Conservation (phyloP, 1,139 yeast species). For the Debaryomyces subglobosus region DNA sequence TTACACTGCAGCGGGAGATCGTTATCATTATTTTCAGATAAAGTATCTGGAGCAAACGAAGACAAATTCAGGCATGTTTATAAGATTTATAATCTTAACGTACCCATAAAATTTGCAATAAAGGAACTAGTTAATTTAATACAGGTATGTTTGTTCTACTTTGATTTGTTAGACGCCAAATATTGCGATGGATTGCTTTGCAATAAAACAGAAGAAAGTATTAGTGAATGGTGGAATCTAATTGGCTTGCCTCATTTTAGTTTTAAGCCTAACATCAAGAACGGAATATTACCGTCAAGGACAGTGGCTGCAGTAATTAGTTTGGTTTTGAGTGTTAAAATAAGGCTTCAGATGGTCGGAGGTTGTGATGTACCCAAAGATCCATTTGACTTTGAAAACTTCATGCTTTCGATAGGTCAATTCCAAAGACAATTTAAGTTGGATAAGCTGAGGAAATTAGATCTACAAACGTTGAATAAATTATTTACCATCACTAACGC, state of each 20-base stretch:
- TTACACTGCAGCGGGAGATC: slow-evolving; percentile 87
- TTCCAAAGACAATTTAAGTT: slow-evolving; percentile 63
- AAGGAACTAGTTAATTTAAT: slow-evolving; percentile 72
- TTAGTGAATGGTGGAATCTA: slow-evolving; percentile 79
- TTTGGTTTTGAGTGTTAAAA: slow-evolving; percentile 64
- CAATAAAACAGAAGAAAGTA: slow-evolving; percentile 71
- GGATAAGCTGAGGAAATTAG: slow-evolving; percentile 60
- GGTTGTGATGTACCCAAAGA: slow-evolving; percentile 85
- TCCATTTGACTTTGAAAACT: slow-evolving; percentile 74
- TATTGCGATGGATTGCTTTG: slow-evolving; percentile 87
- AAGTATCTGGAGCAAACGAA: slow-evolving; percentile 75
- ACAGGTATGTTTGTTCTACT: slow-evolving; percentile 79
- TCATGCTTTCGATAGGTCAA: slow-evolving; percentile 61
- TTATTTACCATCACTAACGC: slow-evolving; percentile 63
- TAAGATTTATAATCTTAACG: slow-evolving; percentile 47
- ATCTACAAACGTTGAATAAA: slow-evolving; percentile 62
- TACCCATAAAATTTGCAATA: slow-evolving; percentile 68
- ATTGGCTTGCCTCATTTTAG: slow-evolving; percentile 68
- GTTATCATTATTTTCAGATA: slow-evolving; percentile 60
- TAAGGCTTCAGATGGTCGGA: slow-evolving; percentile 66
- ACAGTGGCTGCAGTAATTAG: slow-evolving; percentile 67
- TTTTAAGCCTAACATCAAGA: slow-evolving; percentile 46
- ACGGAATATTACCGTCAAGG: slow-evolving; percentile 63
- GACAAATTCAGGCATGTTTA: slow-evolving; percentile 83
- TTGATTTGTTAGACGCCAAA: slow-evolving; percentile 66